Base-by-base conservation (phyloP, 768 basidiomycete genomes). In the Leccinum incarnatum region DNA sequence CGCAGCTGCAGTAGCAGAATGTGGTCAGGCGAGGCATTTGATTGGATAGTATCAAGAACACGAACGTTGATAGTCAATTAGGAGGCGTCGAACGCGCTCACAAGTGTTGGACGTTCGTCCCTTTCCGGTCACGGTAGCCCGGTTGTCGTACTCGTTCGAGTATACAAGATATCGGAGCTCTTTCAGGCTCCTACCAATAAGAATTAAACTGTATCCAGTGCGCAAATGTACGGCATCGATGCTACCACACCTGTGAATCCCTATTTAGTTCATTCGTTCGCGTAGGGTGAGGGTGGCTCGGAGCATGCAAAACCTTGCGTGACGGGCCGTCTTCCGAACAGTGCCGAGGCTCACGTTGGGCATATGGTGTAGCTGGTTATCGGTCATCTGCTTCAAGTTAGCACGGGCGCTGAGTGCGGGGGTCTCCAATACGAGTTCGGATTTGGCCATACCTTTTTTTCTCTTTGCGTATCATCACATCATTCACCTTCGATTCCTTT, bases 281-380 rank as follows among this genome's bases (percentile, higher is more conserved):
- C 3, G 37, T 42, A n/a, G 17, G 9, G 40, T 2, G n/a, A 10
- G 40, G 17, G 9, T n/a, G 40, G 17, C 9, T 17, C 40, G 40
- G 40, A n/a, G n/a, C 40, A 42, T 42, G n/a, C 2, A 7, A 19
- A 42, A 42, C 40, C 40, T 42, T n/a, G 40, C 40, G 40, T 19
- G n/a, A 11, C 40, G n/a, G 40, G 40, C 40, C 40, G 40, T n/a
- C n/a, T 42, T 42, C 40, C 40, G 40, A 19, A 19, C 17, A 40
- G 40, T n/a, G 40, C 40, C 17, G 37, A 15, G 15, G 14, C 21
- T 23, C 21, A 6, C 8, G 4, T 29, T 11, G 73, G 73, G 72
- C 70, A 72, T 72, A 72, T 73, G 70, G 72, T 73, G 72, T 73
- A 73, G 72, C 68, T 73, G 72, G 72, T 75, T 75, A 73, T 73